Evolutionary conservation across 306 rosid species (phyloP).

Genomic region (Sicyos baderoa): DNA sequence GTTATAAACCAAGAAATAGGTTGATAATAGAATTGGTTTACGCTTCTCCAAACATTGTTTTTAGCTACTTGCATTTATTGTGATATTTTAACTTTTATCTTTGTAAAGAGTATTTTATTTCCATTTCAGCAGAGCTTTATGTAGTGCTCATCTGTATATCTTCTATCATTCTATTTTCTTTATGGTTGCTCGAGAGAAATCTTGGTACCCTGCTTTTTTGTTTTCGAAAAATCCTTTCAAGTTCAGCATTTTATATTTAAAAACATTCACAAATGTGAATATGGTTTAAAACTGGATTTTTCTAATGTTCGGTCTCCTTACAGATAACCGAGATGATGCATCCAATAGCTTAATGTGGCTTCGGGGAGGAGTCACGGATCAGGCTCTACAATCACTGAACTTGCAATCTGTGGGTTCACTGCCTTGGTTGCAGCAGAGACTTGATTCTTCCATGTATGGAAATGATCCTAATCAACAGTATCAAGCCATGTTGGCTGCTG

Average conservation of each 20-base stretch:
- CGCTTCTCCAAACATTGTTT: background rate
- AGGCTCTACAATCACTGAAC: constrained; percentile 49
- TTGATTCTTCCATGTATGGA: constrained; percentile 54
- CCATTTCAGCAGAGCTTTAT: background rate
- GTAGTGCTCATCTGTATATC: constrained; percentile 3
- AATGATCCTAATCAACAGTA: constrained; percentile 60
- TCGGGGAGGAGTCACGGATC: constrained; percentile 61
- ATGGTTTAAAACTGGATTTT: background rate
- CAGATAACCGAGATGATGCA: constrained; percentile 70
- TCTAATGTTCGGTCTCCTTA: constrained; percentile 22
- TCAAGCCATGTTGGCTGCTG: constrained; percentile 71
- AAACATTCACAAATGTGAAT: background rate
- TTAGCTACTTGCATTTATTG: background rate
- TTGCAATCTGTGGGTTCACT: constrained; percentile 58
- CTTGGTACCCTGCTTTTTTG: background rate
- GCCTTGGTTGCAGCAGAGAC: constrained; percentile 82
- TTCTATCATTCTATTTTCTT: background rate
- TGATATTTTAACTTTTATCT: background rate
- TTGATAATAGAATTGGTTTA: background rate
- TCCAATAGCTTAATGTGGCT: constrained; percentile 72
- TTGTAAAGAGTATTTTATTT: background rate
- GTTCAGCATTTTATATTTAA: constrained; percentile 8
- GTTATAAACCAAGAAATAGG: background rate
- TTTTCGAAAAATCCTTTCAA: constrained; percentile 14
- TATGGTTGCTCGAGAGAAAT: background rate